Evolutionary conservation across 2,329 filamentous ascomycete genomes (phyloP).

Genomic region (Ascochyta koolunga): DNA sequence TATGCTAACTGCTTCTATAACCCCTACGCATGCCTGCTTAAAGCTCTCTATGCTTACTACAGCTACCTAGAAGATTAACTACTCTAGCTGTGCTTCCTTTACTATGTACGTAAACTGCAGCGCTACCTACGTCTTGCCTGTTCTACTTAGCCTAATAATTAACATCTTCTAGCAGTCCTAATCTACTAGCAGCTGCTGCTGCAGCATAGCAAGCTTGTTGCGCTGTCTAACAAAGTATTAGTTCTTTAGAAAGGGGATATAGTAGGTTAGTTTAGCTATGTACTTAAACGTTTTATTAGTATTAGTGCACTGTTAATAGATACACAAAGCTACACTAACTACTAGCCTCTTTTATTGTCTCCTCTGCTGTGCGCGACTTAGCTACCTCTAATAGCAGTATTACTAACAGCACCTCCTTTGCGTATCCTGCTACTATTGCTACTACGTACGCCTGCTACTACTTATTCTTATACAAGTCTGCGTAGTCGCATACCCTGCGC

Average conservation of each 20-base stretch:
- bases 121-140: constrained; percentile 42
- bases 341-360: not conserved
- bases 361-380: constrained; percentile 5
- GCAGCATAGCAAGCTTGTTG: constrained; percentile 30
- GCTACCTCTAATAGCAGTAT: constrained; percentile 14
- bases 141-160: constrained; percentile 38
- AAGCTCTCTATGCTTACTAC: constrained; percentile 29
- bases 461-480: constrained; percentile 12
- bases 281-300: not conserved
- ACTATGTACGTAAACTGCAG: constrained; percentile 38
- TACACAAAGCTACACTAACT: not conserved
- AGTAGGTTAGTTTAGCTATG: constrained; percentile 10
- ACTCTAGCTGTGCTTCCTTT: constrained; percentile 17
- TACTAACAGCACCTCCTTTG: constrained; percentile 12
- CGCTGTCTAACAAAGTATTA: constrained; percentile 33
- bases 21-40: constrained; percentile 21
- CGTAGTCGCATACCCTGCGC: not conserved
- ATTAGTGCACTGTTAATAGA: not conserved
- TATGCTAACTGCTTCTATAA: constrained; percentile 20
- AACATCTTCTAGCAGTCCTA: constrained; percentile 32
- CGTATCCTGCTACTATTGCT: constrained; percentile 5
- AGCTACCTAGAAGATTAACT: constrained; percentile 31
- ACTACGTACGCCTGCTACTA: constrained; percentile 7
- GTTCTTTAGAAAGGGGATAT: constrained; percentile 35
- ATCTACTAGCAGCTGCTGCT: constrained; percentile 30